Percentiles rank a stretch among this genome's conserved stretches.
phyloP scores from a whole-genome alignment of 352 stramenopile species.

The Hyaloperonospora arabidopsidis region DNA sequence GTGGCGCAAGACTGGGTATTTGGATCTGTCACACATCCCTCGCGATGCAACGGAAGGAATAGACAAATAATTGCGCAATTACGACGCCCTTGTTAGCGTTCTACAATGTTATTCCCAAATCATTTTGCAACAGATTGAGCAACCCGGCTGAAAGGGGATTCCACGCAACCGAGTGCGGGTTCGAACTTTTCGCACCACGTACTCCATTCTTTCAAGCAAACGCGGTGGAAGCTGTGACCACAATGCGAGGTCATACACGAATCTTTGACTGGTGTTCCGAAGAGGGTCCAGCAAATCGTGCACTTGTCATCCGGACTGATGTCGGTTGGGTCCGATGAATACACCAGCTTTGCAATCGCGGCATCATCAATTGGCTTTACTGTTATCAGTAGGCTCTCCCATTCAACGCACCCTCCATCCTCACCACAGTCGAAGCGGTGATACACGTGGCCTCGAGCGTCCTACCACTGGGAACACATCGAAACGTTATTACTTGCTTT shows the following conservation, averaged over 20 bases:
- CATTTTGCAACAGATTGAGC: constrained; percentile 9
- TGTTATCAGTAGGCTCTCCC: constrained; percentile 17
- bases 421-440: constrained; percentile 12
- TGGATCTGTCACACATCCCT: too few species aligned
- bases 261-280: background rate
- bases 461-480: constrained; percentile 21
- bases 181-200: constrained; percentile 11
- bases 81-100: too few species aligned
- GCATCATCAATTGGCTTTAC: background rate
- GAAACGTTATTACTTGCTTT: constrained; percentile 1
- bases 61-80: too few species aligned
- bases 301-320: background rate
- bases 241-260: background rate
- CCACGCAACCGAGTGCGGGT: too few species aligned
- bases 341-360: background rate
- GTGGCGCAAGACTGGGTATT: too few species aligned
- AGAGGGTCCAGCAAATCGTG: constrained; percentile 14
- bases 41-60: too few species aligned
- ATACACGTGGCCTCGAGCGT: constrained; percentile 12
- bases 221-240: constrained; percentile 17
- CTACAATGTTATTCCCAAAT: too few species aligned
- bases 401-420: constrained; percentile 1
- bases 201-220: constrained; percentile 13
- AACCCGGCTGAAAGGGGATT: constrained; percentile 7
- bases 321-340: background rate